These are phyloP conservation scores for Pholiota adiposa DNA, from an alignment of 1,284 basidiomycete species.

Conservation along the genomic window DNA sequence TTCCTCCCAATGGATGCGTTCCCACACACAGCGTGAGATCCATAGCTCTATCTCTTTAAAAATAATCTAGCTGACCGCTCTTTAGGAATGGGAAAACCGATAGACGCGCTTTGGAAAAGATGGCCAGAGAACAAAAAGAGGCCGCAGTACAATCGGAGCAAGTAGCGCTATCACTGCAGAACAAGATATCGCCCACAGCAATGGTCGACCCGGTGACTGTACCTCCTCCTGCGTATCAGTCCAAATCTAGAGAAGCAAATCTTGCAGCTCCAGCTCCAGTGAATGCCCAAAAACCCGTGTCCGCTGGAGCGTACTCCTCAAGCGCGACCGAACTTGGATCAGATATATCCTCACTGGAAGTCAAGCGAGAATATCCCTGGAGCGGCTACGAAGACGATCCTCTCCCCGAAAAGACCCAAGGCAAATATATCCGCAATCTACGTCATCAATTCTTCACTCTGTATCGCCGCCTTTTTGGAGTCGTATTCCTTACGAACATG, in stretches of 20 bases:
- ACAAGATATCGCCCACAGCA: neutral
- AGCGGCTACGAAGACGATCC: slow-evolving; percentile 55
- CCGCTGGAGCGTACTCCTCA: slow-evolving; percentile 6
- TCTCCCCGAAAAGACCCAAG: slow-evolving; percentile 54
- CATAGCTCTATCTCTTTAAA: neutral
- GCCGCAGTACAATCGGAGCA: neutral
- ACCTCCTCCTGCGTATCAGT: slow-evolving; percentile 19
- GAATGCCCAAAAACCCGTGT: slow-evolving; percentile 5
- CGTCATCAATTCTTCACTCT: slow-evolving; percentile 58
- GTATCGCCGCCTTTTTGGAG: slow-evolving; percentile 60
- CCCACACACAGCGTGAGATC: slow-evolving; percentile 53
- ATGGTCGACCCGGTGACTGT: slow-evolving; percentile 3
- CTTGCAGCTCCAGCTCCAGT: slow-evolving; percentile 7
- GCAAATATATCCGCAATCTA: slow-evolving; percentile 51
- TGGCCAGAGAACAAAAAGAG: slow-evolving; percentile 35
- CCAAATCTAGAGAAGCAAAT: slow-evolving; percentile 13
- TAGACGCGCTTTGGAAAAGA: slow-evolving; percentile 49
- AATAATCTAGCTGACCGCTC: slow-evolving; percentile 3
- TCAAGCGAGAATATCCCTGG: slow-evolving; percentile 44
- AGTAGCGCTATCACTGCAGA: neutral
- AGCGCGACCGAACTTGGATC: slow-evolving; percentile 25
- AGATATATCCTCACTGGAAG: slow-evolving; percentile 29
- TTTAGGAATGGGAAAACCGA: slow-evolving; percentile 56
- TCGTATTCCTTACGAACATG: slow-evolving; percentile 60
- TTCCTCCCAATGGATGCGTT: slow-evolving; percentile 47